Conservation (phyloP, 2,329 filamentous ascomycete species). For the Xylariomycetidae sp. region DNA sequence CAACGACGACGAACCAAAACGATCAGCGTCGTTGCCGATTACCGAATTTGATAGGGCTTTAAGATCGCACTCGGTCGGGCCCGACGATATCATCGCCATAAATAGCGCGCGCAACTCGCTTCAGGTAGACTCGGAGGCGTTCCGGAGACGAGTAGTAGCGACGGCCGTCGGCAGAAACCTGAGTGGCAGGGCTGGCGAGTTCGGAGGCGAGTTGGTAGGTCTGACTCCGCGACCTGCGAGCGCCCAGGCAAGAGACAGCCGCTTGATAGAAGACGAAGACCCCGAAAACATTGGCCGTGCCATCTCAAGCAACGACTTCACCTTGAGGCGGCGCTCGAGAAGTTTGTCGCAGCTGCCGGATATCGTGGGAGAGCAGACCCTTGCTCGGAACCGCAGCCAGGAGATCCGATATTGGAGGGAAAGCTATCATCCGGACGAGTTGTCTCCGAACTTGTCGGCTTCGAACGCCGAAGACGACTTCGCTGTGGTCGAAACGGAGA, state of each 20-base stretch:
- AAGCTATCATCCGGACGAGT: conserved; percentile 47
- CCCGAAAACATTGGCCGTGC: conserved; percentile 55
- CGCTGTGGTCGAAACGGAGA: conserved; percentile 16
- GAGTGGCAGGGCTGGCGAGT: conserved; percentile 30
- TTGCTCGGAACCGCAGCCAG: conserved; percentile 49
- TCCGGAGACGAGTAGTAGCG: conserved; percentile 36
- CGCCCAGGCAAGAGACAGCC: conserved; percentile 41
- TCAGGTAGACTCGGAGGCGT: conserved; percentile 36
- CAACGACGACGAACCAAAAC: conserved; percentile 39
- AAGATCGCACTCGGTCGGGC: conserved; percentile 55
- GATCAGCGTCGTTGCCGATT: conserved; percentile 53
- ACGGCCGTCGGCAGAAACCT: conserved; percentile 36
- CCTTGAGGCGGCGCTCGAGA: conserved; percentile 48
- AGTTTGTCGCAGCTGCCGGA: conserved; percentile 51
- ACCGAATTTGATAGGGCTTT: conserved; percentile 56
- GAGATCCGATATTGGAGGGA: conserved; percentile 61
- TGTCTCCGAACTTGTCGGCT: conserved; percentile 46
- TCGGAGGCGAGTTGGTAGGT: conserved; percentile 42
- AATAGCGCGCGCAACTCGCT: conserved; percentile 49
- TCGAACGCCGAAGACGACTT: conserved; percentile 29
- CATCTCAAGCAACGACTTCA: conserved; percentile 49
- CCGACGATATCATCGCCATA: conserved; percentile 47
- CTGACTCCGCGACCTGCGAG: conserved; percentile 58
- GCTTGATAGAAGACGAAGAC: conserved; percentile 32
- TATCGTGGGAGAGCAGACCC: conserved; percentile 27